Evolutionary conservation across 2,329 filamentous ascomycete species (phyloP).

Genomic region (Stemphylium beticola): DNA sequence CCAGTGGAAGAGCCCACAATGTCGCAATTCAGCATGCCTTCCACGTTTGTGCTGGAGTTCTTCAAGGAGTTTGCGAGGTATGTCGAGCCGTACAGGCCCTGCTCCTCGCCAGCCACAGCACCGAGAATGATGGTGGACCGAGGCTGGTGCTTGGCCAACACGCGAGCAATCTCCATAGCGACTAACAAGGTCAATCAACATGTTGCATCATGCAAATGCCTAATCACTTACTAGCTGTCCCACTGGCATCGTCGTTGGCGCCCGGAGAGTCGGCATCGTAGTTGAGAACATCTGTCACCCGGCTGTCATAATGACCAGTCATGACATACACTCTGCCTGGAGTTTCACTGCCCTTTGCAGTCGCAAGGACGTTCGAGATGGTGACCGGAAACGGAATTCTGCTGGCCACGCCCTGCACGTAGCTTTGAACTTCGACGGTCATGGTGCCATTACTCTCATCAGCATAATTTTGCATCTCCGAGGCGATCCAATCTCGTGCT

Average conservation of each 20-base stretch:
- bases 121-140: constrained; percentile 63
- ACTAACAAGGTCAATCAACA: constrained; percentile 39
- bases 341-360: constrained; percentile 57
- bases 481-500: constrained; percentile 63
- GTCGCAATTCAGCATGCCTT: constrained; percentile 65
- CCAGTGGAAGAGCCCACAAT: constrained; percentile 61
- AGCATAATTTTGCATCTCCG: constrained; percentile 58
- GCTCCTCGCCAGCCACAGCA: constrained; percentile 65
- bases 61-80: constrained; percentile 61
- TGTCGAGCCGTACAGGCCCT: constrained; percentile 59
- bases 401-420: constrained; percentile 56
- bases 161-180: constrained; percentile 61
- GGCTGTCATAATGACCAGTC: constrained; percentile 63
- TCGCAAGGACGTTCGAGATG: constrained; percentile 59
- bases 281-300: constrained; percentile 59
- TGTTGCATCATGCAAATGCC: background rate
- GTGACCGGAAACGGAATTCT: constrained; percentile 59
- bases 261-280: constrained; percentile 62
- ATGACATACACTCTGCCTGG: constrained; percentile 60
- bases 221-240: constrained; percentile 53
- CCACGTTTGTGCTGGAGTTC: constrained; percentile 60
- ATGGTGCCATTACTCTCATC: constrained; percentile 57
- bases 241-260: constrained; percentile 64
- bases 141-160: constrained; percentile 57
- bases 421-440: constrained; percentile 58